Percentiles rank a stretch among this genome's conserved stretches.
Conservation (phyloP, 1,284 basidiomycete genomes). For the Cutaneotrichosporon arboriforme region DNA sequence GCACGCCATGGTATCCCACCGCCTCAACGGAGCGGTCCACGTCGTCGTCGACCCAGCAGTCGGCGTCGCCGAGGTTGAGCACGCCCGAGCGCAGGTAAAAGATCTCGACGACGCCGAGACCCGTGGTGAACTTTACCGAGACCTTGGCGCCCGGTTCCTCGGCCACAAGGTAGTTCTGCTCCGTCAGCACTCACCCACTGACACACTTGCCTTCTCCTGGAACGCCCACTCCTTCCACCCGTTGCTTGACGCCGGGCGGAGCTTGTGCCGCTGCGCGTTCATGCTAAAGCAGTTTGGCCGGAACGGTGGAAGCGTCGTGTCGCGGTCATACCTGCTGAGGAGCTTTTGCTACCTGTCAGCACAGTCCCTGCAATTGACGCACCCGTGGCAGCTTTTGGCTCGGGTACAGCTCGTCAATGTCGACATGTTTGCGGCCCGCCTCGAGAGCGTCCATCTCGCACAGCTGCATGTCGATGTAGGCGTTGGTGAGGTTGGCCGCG, state of each 20-base stretch:
- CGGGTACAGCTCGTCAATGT: conserved; percentile 23
- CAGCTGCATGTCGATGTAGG: conserved; percentile 39
- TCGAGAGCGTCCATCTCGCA: conserved; percentile 36
- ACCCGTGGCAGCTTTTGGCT: conserved; percentile 13
- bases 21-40: conserved; percentile 23
- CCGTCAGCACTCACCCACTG: background rate
- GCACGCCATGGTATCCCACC: conserved; percentile 23
- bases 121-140: conserved; percentile 30
- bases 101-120: conserved; percentile 29
- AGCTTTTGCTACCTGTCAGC: background rate
- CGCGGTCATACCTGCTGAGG: background rate
- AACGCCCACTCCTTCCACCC: conserved; percentile 42
- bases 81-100: conserved; percentile 32
- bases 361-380: background rate
- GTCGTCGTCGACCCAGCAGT: conserved; percentile 42
- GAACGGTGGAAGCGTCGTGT: background rate
- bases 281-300: conserved; percentile 7
- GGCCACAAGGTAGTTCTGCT: conserved; percentile 39
- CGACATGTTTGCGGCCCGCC: conserved; percentile 1
- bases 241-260: conserved; percentile 23
- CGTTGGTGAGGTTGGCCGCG: conserved; percentile 27
- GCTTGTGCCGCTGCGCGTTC: conserved; percentile 24
- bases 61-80: conserved; percentile 32
- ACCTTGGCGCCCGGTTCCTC: conserved; percentile 35
- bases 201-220: conserved; percentile 18